Evolutionary conservation across 495 filamentous ascomycete genomes (phyloP).

Genomic region (Aspergillus hancockii): DNA sequence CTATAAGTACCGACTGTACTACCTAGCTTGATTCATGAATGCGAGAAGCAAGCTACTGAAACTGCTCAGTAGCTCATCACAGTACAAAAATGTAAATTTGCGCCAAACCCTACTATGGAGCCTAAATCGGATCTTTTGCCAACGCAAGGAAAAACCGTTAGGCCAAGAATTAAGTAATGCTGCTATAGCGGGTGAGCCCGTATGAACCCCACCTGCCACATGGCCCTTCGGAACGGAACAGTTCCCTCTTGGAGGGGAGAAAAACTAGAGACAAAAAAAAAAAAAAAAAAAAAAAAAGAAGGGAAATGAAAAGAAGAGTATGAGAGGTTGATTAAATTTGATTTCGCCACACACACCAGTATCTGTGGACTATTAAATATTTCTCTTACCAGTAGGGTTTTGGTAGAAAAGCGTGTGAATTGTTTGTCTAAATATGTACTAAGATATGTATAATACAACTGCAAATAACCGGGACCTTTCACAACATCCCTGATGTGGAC

Average conservation of each 20-base stretch:
- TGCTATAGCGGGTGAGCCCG: constrained; percentile 41
- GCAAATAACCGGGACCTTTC: not conserved
- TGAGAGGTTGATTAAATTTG: not conserved
- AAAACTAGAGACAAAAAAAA: not conserved
- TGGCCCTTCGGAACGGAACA: constrained; percentile 23
- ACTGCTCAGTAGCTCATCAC: not conserved
- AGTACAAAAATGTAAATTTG: not conserved
- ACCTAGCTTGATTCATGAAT: too few relatives aligned
- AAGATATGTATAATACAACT: too few relatives aligned
- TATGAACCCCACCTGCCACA: constrained; percentile 35
- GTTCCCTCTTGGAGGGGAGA: not conserved
- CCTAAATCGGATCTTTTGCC: constrained; percentile 19
- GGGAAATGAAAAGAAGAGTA: constrained; percentile 7
- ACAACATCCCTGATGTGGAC: not conserved
- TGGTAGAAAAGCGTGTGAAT: too few relatives aligned
- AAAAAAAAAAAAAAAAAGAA: not conserved
- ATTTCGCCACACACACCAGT: not conserved
- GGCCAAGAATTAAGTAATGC: constrained; percentile 32
- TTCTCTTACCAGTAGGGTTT: too few relatives aligned
- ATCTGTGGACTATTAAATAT: too few relatives aligned
- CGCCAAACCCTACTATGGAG: constrained; percentile 14
- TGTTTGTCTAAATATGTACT: not conserved
- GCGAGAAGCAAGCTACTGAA: too few relatives aligned
- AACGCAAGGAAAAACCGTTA: constrained; percentile 39
- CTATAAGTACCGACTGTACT: not conserved